phyloP scores from a whole-genome alignment of 345 rosid genomes.

The Diplotaxis tenuifolia region DNA sequence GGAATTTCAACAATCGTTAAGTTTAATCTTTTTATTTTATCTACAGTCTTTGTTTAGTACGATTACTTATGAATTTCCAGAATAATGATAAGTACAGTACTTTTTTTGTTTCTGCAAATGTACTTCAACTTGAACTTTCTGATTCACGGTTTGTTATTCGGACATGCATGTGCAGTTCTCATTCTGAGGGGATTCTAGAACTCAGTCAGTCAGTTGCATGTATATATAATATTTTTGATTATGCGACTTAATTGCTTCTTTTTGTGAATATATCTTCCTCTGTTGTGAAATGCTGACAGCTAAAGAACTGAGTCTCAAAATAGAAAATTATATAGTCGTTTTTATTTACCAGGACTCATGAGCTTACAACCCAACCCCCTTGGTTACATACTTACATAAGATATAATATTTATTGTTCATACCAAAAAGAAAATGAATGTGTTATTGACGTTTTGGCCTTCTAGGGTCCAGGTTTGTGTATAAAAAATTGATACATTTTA shows the following conservation, averaged over 20 bases:
- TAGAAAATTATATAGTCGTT: not conserved
- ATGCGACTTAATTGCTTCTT: not conserved
- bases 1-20: not conserved
- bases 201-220: constrained; percentile 17
- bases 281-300: constrained; percentile 1
- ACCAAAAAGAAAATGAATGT: not conserved
- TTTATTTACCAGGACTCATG: not conserved
- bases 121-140: not conserved
- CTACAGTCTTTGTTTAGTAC: not conserved
- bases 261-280: not conserved
- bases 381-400: too few species aligned
- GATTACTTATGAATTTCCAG: not conserved
- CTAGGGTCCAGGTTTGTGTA: too few species aligned
- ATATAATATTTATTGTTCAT: not conserved
- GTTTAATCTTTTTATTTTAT: not conserved
- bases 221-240: constrained; percentile 4
- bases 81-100: constrained; percentile 1
- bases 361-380: constrained; percentile 16
- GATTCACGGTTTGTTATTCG: not conserved
- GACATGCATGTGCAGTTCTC: constrained; percentile 35
- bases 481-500: too few species aligned
- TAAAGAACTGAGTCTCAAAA: not conserved
- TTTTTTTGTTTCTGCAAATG: constrained; percentile 24
- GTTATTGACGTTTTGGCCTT: too few species aligned
- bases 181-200: not conserved